A percentile compares a stretch with the other conserved stretches of the same genome.
These are phyloP conservation scores for Fusarium begoniae DNA, from an alignment of 2,329 filamentous ascomycete species.

Conservation along the genomic window DNA sequence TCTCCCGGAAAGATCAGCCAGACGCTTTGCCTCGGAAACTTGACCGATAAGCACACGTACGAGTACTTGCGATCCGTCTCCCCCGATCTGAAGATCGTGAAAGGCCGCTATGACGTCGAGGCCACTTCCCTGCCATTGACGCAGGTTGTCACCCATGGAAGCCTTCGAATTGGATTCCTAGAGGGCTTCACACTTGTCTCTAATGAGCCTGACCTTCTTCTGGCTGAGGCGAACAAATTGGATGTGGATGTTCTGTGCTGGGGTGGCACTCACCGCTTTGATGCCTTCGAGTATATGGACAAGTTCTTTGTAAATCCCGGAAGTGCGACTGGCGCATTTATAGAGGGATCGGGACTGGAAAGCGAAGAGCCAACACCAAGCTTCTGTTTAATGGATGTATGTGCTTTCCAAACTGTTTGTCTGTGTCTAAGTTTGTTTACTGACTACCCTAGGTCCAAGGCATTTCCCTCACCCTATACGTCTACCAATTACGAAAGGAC, in stretches of 20 bases:
- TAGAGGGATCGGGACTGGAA: slow-evolving; percentile 65
- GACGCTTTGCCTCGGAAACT: slow-evolving; percentile 81
- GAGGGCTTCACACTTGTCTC: slow-evolving; percentile 75
- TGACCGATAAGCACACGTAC: slow-evolving; percentile 82
- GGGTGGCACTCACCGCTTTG: slow-evolving; percentile 74
- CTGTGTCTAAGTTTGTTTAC: neutral
- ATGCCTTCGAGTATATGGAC: slow-evolving; percentile 78
- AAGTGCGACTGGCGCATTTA: slow-evolving; percentile 71
- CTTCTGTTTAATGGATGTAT: slow-evolving; percentile 97
- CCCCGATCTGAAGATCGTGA: slow-evolving; percentile 76
- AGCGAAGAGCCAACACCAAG: slow-evolving; percentile 84
- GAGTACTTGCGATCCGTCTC: slow-evolving; percentile 81
- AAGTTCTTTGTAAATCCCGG: slow-evolving; percentile 78
- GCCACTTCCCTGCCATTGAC: slow-evolving; percentile 71
- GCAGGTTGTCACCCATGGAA: slow-evolving; percentile 72
- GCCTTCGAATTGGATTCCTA: slow-evolving; percentile 72
- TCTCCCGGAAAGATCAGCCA: slow-evolving; percentile 85
- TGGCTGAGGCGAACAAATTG: slow-evolving; percentile 73
- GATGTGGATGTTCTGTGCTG: slow-evolving; percentile 76
- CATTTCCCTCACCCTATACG: slow-evolving; percentile 93
- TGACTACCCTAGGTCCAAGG: slow-evolving; percentile 79
- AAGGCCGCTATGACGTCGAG: slow-evolving; percentile 73
- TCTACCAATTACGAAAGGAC: slow-evolving; percentile 86
- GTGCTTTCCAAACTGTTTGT: slow-evolving; percentile 50
- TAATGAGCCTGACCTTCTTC: slow-evolving; percentile 71